Base-by-base conservation (phyloP, 2,329 filamentous ascomycete genomes). In the Mollisia scopiformis region DNA sequence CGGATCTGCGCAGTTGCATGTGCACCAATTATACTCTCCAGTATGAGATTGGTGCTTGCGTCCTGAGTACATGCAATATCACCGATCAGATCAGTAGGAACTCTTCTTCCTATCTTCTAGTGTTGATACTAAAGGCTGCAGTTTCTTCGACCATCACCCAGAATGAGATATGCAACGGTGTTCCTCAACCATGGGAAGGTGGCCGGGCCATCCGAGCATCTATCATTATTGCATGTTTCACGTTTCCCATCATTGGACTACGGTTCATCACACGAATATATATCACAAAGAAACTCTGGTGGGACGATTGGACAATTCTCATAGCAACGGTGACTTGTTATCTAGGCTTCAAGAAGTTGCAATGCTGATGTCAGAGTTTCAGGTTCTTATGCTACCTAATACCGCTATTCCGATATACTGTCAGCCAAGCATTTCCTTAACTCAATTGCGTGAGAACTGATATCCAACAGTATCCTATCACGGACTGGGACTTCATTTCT, bases 401-500 rank as follows among this genome's bases (percentile, higher is more conserved):
- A 47, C 55, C 23, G 39, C 51, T 23, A n/a, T 63, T 37, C 53
- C 58, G 35, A 57, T 61, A 14, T 57, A 52, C n/a, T 27, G 61
- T 61, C 39, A 23, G 56, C 31, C n/a, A 5, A 4, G 2, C 19
- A 10, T 8, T 8, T 14, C 19, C 33, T 21, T 25, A 30, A 30
- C 14, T 3, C 14, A n/a, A n/a, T n/a, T 16, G 30, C 30, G 16
- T 8, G 25, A 3, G 31, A 27, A 7, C 14, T 11, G 14, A 27
- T 41, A 21, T 49, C 23, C 4, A 41, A 11, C 28, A 65, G 63
- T 59, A 53, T 50, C 58, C 7, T 52, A 58, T 25, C 55, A 55
- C 19, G 61, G 63, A 13, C 55, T 63, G 19, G 63, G 63, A 28
- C 50, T 30, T 35, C 63, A 65, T 33, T 57, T 65, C 28, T 65